phyloP scores from a whole-genome alignment of 2,329 filamentous ascomycete genomes.

The Phyllachora maydis region DNA sequence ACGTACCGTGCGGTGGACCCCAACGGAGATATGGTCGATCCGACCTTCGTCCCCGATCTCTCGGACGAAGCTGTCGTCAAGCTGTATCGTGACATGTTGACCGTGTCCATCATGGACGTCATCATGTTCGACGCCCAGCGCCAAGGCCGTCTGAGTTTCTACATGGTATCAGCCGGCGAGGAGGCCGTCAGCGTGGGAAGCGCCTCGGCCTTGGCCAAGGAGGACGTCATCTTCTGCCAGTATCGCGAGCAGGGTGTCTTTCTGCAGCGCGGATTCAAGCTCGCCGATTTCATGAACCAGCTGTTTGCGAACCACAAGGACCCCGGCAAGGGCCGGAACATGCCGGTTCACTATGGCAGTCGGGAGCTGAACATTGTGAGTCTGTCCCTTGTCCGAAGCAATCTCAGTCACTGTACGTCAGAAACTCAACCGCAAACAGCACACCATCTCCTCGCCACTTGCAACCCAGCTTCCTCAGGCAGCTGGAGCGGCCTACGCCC shows the following conservation, averaged over 20 bases:
- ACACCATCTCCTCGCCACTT: constrained; percentile 58
- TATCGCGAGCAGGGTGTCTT: constrained; percentile 90
- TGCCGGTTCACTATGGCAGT: constrained; percentile 94
- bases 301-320: constrained; percentile 78
- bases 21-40: constrained; percentile 66
- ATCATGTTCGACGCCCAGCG: constrained; percentile 97
- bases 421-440: constrained; percentile 17
- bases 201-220: constrained; percentile 60
- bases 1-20: constrained; percentile 89
- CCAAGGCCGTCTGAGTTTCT: constrained; percentile 86
- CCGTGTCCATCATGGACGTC: constrained; percentile 70
- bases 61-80: constrained; percentile 38
- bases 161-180: constrained; percentile 91
- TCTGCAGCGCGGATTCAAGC: constrained; percentile 67
- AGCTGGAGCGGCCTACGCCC: constrained; percentile 55
- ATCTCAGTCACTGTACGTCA: constrained; percentile 5
- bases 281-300: constrained; percentile 87
- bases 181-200: constrained; percentile 87
- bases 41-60: constrained; percentile 46
- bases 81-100: constrained; percentile 45
- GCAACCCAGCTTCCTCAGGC: constrained; percentile 69
- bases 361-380: constrained; percentile 62
- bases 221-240: constrained; percentile 83
- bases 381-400: constrained; percentile 2
- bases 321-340: constrained; percentile 65